phyloP scores from a whole-genome alignment of 331 rosid genomes.

The Erythrophleum ivorense region DNA sequence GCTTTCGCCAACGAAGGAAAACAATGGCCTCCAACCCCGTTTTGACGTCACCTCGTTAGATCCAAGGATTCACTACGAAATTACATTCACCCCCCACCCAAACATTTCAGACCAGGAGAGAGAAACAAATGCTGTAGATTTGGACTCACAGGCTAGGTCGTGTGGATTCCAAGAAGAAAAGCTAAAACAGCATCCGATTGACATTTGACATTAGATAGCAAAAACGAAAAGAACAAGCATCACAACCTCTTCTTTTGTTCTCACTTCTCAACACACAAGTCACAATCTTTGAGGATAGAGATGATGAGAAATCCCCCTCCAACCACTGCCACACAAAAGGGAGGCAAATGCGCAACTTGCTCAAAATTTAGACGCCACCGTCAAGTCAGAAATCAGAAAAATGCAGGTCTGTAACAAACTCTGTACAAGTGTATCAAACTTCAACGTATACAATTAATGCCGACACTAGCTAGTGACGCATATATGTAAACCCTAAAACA shows the following conservation, averaged over 20 bases:
- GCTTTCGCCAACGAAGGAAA: neutral
- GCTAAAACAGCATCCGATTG: neutral
- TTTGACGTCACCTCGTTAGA: slow-evolving; percentile 18
- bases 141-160: neutral
- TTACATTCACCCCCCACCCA: neutral
- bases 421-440: slow-evolving; percentile 51
- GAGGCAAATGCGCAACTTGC: neutral
- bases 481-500: slow-evolving; percentile 1
- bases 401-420: slow-evolving; percentile 40
- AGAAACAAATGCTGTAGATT: neutral
- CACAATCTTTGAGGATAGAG: neutral
- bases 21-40: neutral
- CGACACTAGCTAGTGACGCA: slow-evolving; percentile 30
- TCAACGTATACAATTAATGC: slow-evolving; percentile 42
- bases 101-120: slow-evolving; percentile 10
- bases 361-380: slow-evolving; percentile 1
- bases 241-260: neutral
- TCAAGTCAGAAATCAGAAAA: slow-evolving; percentile 4
- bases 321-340: slow-evolving; percentile 1
- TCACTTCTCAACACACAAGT: neutral
- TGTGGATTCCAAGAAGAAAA: slow-evolving; percentile 35
- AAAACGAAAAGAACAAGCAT: neutral
- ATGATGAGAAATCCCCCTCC: neutral
- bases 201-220: slow-evolving; percentile 1
- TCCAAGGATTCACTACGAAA: neutral